These are phyloP conservation scores for Torulaspora delbrueckii DNA, from an alignment of 805 yeast species.

Conservation along the genomic window DNA sequence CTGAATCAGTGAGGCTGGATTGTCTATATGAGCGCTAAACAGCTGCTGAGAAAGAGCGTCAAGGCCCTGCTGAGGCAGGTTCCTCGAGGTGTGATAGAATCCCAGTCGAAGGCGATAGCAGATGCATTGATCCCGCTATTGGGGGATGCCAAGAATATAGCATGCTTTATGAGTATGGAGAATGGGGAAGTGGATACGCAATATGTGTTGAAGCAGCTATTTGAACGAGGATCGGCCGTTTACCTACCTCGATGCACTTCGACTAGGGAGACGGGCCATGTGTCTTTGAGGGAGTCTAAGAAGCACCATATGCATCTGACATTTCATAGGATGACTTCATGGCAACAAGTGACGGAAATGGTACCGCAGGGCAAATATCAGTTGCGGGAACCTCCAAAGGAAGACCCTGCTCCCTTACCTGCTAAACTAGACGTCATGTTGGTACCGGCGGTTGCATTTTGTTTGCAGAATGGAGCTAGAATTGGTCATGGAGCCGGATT, in stretches of 20 bases:
- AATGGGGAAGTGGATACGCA: conserved; percentile 61
- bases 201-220: conserved; percentile 48
- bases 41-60: conserved; percentile 1
- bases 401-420: conserved; percentile 28
- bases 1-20: not conserved
- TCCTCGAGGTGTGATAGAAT: conserved; percentile 17
- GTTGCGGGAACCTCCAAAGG: conserved; percentile 58
- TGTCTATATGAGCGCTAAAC: not conserved
- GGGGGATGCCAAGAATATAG: conserved; percentile 39
- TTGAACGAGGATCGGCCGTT: conserved; percentile 46
- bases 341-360: conserved; percentile 42
- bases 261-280: conserved; percentile 31
- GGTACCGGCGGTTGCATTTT: conserved; percentile 83
- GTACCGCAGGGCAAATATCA: conserved; percentile 64
- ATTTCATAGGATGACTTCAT: conserved; percentile 48
- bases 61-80: conserved; percentile 27
- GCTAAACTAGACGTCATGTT: conserved; percentile 59
- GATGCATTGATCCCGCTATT: conserved; percentile 16
- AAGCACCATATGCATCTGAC: conserved; percentile 43
- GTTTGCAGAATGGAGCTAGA: conserved; percentile 39
- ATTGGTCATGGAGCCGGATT: conserved; percentile 93
- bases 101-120: conserved; percentile 28
- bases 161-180: conserved; percentile 75
- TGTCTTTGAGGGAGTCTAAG: conserved; percentile 18
- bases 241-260: conserved; percentile 53